Evolutionary conservation across 345 rosid species (phyloP).

Genomic region (Aethionema arabicum): DNA sequence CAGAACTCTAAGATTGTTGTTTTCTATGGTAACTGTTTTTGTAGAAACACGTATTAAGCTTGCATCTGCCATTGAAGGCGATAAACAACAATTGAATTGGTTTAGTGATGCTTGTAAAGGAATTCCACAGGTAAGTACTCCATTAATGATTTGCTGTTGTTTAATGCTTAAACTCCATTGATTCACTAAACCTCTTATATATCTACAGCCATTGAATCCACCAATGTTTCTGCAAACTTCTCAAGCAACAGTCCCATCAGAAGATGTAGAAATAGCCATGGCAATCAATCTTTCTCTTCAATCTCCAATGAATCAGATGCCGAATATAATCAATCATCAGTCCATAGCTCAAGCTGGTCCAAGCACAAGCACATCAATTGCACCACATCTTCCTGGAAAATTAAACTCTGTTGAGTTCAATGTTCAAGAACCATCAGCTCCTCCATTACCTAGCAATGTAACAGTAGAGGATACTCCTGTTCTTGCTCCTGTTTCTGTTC

Average conservation of each 20-base stretch:
- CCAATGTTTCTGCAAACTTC: slow-evolving; percentile 13
- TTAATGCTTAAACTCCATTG: too few species aligned
- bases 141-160: neutral
- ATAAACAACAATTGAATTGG: slow-evolving; percentile 62
- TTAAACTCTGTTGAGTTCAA: neutral
- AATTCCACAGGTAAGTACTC: slow-evolving; percentile 57
- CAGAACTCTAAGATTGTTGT: neutral
- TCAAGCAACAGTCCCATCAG: neutral
- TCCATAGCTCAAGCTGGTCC: neutral
- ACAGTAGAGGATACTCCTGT: neutral
- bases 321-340: neutral
- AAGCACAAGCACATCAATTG: too few species aligned
- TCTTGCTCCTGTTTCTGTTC: too few species aligned
- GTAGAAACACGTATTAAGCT: slow-evolving; percentile 68
- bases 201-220: slow-evolving; percentile 11
- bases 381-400: too few species aligned
- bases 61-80: slow-evolving; percentile 60
- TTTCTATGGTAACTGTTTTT: slow-evolving; percentile 5
- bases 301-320: neutral
- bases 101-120: slow-evolving; percentile 93
- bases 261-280: too few species aligned
- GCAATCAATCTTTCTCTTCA: neutral
- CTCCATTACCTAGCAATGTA: neutral
- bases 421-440: neutral
- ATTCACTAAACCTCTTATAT: too few species aligned